A percentile compares a stretch with the other conserved stretches of the same genome.
phyloP scores from a whole-genome alignment of 2,329 filamentous ascomycete genomes.

The Raffaelea deltoideospora region DNA sequence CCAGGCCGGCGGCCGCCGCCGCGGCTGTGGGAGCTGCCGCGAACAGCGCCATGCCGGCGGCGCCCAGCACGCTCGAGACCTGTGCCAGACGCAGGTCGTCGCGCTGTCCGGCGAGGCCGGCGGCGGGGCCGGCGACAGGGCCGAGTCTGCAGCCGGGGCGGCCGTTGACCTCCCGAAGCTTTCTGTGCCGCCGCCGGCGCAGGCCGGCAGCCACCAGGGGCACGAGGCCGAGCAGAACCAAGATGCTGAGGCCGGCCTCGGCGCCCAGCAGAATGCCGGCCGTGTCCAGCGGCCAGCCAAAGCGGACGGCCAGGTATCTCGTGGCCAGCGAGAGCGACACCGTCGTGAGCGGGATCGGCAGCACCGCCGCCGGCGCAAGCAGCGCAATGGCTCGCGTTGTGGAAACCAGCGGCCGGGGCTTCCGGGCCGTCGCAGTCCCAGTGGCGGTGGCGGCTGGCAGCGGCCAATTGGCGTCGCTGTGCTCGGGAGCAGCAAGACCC shows the following conservation, averaged over 20 bases:
- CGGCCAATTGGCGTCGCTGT: too few species aligned
- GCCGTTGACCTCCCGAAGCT: too few species aligned
- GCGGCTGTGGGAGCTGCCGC: neutral
- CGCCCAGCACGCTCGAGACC: neutral
- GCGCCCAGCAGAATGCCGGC: neutral
- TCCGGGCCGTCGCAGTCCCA: too few species aligned
- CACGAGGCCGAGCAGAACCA: neutral
- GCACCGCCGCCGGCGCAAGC: neutral
- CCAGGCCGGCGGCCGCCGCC: constrained; percentile 1
- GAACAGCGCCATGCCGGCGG: neutral
- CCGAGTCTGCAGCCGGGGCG: too few species aligned
- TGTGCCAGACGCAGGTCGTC: constrained; percentile 1
- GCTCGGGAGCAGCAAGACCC: too few species aligned
- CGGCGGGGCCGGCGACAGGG: too few species aligned
- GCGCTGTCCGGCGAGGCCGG: too few species aligned
- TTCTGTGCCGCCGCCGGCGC: neutral
- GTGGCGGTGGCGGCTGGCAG: too few species aligned
- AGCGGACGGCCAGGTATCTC: neutral
- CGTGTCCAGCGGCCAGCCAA: neutral
- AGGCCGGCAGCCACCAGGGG: neutral
- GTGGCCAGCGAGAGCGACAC: neutral
- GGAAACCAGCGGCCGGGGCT: neutral
- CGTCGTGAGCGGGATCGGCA: neutral
- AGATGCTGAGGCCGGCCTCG: neutral
- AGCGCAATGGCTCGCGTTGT: neutral